Conservation (phyloP, 495 filamentous ascomycete species). For the Podospora appendiculata region DNA sequence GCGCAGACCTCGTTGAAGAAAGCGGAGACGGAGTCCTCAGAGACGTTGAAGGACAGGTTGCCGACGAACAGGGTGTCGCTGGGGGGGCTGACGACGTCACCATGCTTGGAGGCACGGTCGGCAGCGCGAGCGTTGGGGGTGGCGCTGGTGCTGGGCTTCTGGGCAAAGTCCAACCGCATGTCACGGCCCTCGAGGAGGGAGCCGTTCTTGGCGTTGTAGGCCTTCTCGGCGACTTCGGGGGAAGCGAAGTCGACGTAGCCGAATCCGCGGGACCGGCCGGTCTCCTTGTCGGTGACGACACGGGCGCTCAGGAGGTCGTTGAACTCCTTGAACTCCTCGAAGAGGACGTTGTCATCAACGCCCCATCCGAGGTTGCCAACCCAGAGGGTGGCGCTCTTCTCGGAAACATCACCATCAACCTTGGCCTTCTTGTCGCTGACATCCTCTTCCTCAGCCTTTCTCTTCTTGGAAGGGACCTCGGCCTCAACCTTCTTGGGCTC, state of each 20-base stretch:
- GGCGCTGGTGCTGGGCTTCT: conserved; percentile 51
- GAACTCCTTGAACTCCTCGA: conserved; percentile 76
- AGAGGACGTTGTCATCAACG: conserved; percentile 85
- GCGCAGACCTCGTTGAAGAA: conserved; percentile 65
- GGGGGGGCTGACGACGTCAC: conserved; percentile 66
- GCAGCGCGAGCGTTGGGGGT: conserved; percentile 50
- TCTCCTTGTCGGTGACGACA: conserved; percentile 76
- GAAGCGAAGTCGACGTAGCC: conserved; percentile 89
- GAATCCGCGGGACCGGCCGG: conserved; percentile 85
- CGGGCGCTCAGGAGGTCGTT: conserved; percentile 68
- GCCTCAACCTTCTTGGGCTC: conserved; percentile 34
- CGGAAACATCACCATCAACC: conserved; percentile 41
- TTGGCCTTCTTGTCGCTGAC: conserved; percentile 75
- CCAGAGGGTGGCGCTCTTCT: conserved; percentile 64
- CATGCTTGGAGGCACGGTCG: conserved; percentile 65
- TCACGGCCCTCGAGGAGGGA: conserved; percentile 73
- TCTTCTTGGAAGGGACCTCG: conserved; percentile 40
- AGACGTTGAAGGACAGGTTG: conserved; percentile 80
- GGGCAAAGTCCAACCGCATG: conserved; percentile 85
- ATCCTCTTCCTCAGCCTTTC: conserved; percentile 53
- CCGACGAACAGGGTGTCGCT: conserved; percentile 89
- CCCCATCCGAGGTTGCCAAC: conserved; percentile 94
- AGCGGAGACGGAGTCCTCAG: conserved; percentile 65
- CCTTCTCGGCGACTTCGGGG: conserved; percentile 62
- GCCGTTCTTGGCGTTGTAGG: conserved; percentile 73